Percentiles rank a stretch among this genome's conserved stretches.
Conservation (phyloP, 2,329 filamentous ascomycete species). For the Neofusicoccum kwambonambiense region DNA sequence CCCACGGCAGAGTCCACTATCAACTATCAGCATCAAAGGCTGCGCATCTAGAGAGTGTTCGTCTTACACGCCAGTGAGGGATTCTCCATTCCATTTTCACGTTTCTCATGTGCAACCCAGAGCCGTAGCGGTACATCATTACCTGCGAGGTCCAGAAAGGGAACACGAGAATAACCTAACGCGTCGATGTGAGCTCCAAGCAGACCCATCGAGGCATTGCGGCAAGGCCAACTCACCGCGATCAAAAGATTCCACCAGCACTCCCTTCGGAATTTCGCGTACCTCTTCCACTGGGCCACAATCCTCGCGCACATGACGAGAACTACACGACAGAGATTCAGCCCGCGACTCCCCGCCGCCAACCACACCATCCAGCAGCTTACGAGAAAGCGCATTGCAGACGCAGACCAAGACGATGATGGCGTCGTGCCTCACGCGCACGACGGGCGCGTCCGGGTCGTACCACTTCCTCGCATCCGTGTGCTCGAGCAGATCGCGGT, state of each 20-base stretch:
- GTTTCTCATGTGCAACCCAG: conserved; percentile 1
- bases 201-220: too few species aligned
- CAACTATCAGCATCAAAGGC: not conserved
- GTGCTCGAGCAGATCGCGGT: not conserved
- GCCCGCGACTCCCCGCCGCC: not conserved
- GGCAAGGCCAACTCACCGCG: not conserved
- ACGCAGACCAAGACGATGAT: not conserved
- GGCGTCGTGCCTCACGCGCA: not conserved
- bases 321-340: not conserved
- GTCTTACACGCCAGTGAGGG: not conserved
- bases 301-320: not conserved
- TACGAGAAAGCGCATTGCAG: not conserved
- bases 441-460: not conserved
- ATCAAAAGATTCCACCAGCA: not conserved
- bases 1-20: not conserved
- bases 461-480: not conserved
- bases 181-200: too few species aligned
- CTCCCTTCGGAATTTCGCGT: not conserved
- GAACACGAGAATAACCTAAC: not conserved
- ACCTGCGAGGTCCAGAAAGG: conserved; percentile 4
- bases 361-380: not conserved
- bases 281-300: not conserved
- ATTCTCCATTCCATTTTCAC: not conserved
- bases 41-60: not conserved
- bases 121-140: not conserved